Percentiles rank a stretch among this genome's conserved stretches.
Evolutionary conservation across 23 red algal genomes (phyloP).

Genomic region (Gracilariopsis chorda): DNA sequence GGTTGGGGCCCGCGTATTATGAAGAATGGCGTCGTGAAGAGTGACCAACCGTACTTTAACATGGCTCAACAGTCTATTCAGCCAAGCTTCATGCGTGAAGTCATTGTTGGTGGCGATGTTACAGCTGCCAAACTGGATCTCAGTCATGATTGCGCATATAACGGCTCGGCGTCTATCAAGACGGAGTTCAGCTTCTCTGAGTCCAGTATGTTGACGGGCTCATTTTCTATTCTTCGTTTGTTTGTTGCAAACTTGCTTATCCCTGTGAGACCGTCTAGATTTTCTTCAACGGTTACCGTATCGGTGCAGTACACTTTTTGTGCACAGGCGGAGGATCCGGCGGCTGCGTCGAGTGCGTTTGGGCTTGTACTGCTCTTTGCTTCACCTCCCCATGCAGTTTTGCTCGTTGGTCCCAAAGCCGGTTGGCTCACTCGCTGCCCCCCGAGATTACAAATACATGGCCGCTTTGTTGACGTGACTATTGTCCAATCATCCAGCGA

Average conservation of each 20-base stretch:
- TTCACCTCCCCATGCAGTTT: conserved; percentile 21
- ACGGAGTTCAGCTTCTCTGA: conserved; percentile 41
- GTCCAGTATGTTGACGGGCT: conserved; percentile 39
- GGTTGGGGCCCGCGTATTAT: conserved; percentile 35
- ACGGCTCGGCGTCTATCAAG: conserved; percentile 54
- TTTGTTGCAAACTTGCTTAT: conserved; percentile 45
- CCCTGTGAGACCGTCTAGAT: conserved; percentile 1
- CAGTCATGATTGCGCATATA: conserved; percentile 30
- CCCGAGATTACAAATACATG: conserved; percentile 36
- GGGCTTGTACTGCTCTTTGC: conserved; percentile 33
- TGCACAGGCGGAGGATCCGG: conserved; percentile 16
- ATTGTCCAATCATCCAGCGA: background rate
- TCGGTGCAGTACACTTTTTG: background rate
- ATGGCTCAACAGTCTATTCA: conserved; percentile 72
- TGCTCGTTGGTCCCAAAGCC: conserved; percentile 20
- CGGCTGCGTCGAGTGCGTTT: background rate
- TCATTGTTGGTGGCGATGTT: conserved; percentile 48
- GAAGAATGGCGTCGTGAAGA: background rate
- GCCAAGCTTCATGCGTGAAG: conserved; percentile 54
- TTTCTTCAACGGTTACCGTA: background rate
- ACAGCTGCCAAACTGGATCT: conserved; percentile 22
- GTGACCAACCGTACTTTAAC: conserved; percentile 34
- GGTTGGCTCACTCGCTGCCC: background rate
- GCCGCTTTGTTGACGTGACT: conserved; percentile 22
- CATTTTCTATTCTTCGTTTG: conserved; percentile 53